A percentile compares a stretch with the other conserved stretches of the same genome.
Conservation (phyloP, 2,329 filamentous ascomycete genomes). For the Aurifilum marmelostoma region DNA sequence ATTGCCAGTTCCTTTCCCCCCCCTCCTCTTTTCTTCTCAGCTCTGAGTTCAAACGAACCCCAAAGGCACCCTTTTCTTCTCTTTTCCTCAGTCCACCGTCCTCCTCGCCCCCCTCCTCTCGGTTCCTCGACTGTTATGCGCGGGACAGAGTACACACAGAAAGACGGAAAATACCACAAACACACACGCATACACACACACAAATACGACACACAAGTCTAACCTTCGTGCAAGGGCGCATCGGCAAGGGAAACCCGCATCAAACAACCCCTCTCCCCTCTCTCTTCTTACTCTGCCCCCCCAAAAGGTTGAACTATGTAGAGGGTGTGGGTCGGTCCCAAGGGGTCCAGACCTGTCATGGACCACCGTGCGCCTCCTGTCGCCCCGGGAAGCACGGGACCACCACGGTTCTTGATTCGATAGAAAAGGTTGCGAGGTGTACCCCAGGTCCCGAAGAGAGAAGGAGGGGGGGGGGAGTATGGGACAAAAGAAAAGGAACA, state of each 20-base stretch:
- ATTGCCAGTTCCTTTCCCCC: neutral
- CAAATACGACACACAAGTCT: neutral
- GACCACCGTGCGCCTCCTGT: neutral
- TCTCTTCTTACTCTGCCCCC: too few species aligned
- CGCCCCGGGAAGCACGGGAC: neutral
- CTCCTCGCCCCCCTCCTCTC: neutral
- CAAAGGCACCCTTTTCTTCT: neutral
- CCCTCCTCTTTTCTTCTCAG: neutral
- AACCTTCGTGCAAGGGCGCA: neutral
- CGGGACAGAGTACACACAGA: neutral
- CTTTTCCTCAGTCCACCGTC: neutral
- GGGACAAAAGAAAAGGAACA: neutral
- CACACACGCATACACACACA: neutral
- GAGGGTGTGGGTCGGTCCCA: slow-evolving; percentile 3
- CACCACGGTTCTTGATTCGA: neutral
- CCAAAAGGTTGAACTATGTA: neutral
- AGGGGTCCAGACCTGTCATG: slow-evolving; percentile 23
- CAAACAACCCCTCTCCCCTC: neutral
- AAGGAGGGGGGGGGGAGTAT: neutral
- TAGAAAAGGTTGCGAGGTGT: neutral
- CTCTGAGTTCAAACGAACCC: neutral
- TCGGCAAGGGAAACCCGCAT: neutral
- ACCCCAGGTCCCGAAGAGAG: neutral
- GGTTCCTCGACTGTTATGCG: too few species aligned
- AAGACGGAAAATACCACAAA: neutral